A percentile compares a stretch with the other conserved stretches of the same genome.
phyloP scores from a whole-genome alignment of 345 rosid genomes.

The Cochlearia excelsa region DNA sequence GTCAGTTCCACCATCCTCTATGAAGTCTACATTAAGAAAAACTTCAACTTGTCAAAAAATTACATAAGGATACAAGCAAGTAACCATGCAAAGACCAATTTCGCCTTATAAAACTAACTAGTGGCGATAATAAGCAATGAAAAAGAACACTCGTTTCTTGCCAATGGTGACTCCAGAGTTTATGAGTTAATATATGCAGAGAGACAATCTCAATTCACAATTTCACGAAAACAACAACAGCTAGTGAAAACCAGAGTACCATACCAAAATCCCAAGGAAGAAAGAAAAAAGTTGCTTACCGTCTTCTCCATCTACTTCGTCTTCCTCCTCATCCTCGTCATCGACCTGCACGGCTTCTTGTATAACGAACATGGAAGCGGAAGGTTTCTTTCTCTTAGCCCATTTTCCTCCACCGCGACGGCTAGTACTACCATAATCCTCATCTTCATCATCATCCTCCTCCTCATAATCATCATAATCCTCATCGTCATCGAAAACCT shows the following conservation, averaged over 20 bases:
- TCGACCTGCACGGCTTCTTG: constrained; percentile 60
- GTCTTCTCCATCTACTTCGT: constrained; percentile 65
- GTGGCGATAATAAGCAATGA: no score
- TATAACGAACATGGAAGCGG: constrained; percentile 53
- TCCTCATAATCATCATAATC: constrained; percentile 84
- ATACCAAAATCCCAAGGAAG: background rate
- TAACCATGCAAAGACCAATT: no score
- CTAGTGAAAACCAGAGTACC: background rate
- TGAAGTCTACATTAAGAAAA: constrained; percentile 58
- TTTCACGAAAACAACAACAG: background rate
- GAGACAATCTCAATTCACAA: no score
- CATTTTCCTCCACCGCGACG: constrained; percentile 37
- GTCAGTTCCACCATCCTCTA: constrained; percentile 70
- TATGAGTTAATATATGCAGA: no score
- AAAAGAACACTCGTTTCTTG: no score
- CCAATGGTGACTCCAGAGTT: no score
- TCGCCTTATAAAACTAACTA: no score
- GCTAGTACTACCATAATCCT: constrained; percentile 43
- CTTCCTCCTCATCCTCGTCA: constrained; percentile 89
- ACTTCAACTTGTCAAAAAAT: no score
- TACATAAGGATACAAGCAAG: no score
- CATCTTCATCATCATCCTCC: constrained; percentile 64
- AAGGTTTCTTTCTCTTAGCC: constrained; percentile 42
- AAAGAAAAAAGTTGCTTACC: constrained; percentile 38
- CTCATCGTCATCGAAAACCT: constrained; percentile 75